Evolutionary conservation across 495 filamentous ascomycete genomes (phyloP), one percentile per base, ranked within the genome.

Genomic region (Aspergillus avenaceus): DNA sequence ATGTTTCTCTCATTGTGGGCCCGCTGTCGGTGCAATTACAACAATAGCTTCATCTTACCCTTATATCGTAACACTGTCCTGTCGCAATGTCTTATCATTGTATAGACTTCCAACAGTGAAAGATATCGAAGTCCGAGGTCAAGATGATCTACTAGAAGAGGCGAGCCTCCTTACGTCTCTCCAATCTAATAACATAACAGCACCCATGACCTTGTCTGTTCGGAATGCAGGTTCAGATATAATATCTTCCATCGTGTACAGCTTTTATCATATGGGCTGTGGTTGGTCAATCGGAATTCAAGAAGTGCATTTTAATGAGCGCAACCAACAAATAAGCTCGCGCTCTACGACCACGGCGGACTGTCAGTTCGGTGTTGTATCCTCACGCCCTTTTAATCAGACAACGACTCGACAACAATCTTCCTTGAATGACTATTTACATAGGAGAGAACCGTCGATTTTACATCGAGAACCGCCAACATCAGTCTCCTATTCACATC

Each of bases 241-340:
- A 5, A 77, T 87, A 8, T 85, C 88, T 2, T 90, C 88, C 9
- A 86, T 97, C 44, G 92, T 92, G 5, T 97, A 96, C 66, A 84
- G 71, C 34, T 76, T 76, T 54, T 71, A 61, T 42, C 72, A 72
- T n/a, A 61, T 72, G 52, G 69, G 72, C 19, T 72, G 70, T 42
- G 90, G 90, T 14, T 98, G 91, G 90, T 88, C 88, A 8, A 76
- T 96, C 8, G 91, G 90, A 1, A 81, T 97, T 16, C 93, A 98
- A 69, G 92, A 97, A 63, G 64, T 96, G 19, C 84, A 84, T 21
- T 75, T 95, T 21, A 64, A 68, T 41, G 70, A 55, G 51, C 62
- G 59, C 28, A 84, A 82, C 6, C 64, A 74, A 24, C 75, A 85
- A 32, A 59, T 78, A 26, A 70, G 70, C 21, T 81, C 84, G 11